A percentile compares a stretch with the other conserved stretches of the same genome.
Conservation (phyloP, 495 filamentous ascomycete species). For the Xylaria flabelliformis region DNA sequence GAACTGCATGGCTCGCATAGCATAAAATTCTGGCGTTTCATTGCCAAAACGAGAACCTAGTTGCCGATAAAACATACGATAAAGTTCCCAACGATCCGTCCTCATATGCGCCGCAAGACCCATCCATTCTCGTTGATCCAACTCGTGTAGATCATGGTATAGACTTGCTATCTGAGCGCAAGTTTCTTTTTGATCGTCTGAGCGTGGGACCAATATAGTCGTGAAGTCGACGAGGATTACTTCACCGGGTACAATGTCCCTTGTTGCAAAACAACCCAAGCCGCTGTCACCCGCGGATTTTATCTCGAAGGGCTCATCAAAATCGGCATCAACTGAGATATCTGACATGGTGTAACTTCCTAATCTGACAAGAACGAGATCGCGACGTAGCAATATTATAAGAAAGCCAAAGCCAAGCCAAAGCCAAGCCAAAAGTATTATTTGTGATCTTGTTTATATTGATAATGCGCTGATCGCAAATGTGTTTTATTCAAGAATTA, state of each 20-base stretch:
- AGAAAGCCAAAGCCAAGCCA: neutral
- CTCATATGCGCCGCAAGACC: neutral
- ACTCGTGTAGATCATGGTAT: neutral
- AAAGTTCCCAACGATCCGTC: neutral
- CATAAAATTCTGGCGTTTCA: neutral
- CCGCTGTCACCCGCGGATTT: neutral
- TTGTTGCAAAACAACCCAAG: slow-evolving; percentile 11
- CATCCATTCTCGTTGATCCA: neutral
- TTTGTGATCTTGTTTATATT: neutral
- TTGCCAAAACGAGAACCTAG: neutral
- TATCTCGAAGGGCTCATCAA: slow-evolving; percentile 1
- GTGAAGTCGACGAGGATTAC: neutral
- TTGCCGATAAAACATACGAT: neutral
- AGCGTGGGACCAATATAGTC: neutral
- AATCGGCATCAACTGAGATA: neutral
- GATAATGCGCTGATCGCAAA: neutral
- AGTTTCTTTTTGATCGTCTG: fast-evolving
- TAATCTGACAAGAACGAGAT: neutral
- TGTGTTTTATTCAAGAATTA: neutral
- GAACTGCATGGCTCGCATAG: neutral
- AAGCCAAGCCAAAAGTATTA: neutral
- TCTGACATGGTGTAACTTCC: neutral
- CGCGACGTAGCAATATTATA: neutral
- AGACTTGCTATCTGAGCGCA: neutral
- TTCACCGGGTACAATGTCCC: slow-evolving; percentile 4